Percentiles rank a stretch among this genome's conserved stretches.
These are phyloP conservation scores for Alloteropsis angusta DNA, from an alignment of 202 grass and related monocot species.

Conservation along the genomic window DNA sequence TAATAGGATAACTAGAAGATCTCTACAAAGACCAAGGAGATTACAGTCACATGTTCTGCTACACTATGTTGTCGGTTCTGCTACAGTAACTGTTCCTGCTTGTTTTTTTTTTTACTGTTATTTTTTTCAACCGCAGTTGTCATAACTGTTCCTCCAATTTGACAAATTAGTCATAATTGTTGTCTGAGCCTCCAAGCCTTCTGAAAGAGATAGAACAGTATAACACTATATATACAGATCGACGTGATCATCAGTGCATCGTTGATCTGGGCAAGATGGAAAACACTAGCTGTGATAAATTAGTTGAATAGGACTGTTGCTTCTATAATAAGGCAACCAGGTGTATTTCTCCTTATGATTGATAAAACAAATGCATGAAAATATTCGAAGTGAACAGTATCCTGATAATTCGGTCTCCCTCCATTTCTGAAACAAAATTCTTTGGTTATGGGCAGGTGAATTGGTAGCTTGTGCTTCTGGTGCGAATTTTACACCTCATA, in stretches of 20 bases:
- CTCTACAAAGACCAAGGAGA: neutral
- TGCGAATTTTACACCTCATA: conserved; percentile 68
- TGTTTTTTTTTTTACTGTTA: neutral
- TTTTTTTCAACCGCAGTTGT: neutral
- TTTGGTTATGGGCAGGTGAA: conserved; percentile 43
- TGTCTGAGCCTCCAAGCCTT: neutral
- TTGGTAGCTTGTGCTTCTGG: conserved; percentile 60
- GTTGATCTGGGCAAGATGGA: neutral
- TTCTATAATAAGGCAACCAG: neutral
- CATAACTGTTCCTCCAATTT: neutral
- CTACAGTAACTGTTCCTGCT: neutral
- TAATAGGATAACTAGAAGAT: neutral
- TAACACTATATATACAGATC: neutral
- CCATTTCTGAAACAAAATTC: conserved; percentile 4
- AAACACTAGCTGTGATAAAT: neutral
- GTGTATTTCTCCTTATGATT: neutral
- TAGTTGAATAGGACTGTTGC: neutral
- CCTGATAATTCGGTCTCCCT: neutral
- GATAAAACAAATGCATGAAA: neutral
- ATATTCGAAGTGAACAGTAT: neutral
- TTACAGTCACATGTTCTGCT: neutral
- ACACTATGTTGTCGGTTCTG: neutral
- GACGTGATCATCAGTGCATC: neutral
- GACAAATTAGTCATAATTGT: neutral
- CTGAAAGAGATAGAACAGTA: neutral